Base-by-base conservation (phyloP, 495 filamentous ascomycete species). In the Penicillium mononematosum region DNA sequence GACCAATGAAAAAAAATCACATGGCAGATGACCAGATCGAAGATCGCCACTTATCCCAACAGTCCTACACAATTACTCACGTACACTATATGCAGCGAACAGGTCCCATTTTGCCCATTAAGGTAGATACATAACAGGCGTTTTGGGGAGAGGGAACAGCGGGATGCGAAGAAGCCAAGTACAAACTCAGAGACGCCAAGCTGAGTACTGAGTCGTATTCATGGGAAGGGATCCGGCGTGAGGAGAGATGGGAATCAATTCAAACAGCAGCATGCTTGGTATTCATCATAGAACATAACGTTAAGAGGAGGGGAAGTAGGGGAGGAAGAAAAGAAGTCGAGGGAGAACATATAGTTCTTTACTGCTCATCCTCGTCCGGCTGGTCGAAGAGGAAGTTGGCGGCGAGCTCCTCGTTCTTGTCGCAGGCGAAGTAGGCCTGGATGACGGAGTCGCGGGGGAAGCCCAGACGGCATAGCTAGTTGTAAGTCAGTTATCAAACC, bases 301-400 rank as follows among this genome's bases (percentile, higher is more conserved):
- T 65, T 55, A 50, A 60, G 61, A 45, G 43, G 56, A 24, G 51
- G 45, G 50, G 32, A 50, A 31, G 20, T 51, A 51, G 14, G 45
- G 49, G 50, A 45, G 45, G 47, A 36, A 22, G 36, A 22, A 24
- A 51, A 55, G 31, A 53, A 48, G 58, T 45, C 38, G 50, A 49
- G 58, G 48, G 45, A 58, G 59, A 55, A 56, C 57, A 36, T 45
- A 55, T 43, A 42, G 36, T 48, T 45, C 46, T 56, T 71, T 75
- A 70, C 51, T 88, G 82, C 53, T 91, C 88, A 34, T 88, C 87
- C 29, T 98, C 94, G 56, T 94, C 91, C 1, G 92, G 92, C 70
- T 97, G 91, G 61, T 98, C 94, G 67, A 98, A 98, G 51, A 98
- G 79, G 75, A 97, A 97, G 69, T 98, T 98, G 31, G 94, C 94